Percentiles rank a stretch among this genome's conserved stretches.
These are phyloP conservation scores for Nannochloropsis salina DNA, from an alignment of 108 stramenopile species.

Conservation along the genomic window DNA sequence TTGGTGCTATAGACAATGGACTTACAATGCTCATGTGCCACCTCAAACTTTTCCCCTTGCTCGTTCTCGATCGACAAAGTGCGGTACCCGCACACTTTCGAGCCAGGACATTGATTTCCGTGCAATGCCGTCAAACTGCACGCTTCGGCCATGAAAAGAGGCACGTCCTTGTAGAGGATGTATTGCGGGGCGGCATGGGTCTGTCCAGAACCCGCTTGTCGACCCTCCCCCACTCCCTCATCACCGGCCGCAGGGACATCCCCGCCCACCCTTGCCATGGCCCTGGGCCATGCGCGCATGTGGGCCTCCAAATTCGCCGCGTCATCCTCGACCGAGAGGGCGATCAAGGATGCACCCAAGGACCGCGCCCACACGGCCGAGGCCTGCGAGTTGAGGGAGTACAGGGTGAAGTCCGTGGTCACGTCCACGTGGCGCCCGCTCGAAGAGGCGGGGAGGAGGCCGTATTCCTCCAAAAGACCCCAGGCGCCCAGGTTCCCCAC, in stretches of 20 bases:
- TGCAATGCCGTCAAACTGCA: constrained; percentile 14
- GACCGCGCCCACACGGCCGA: constrained; percentile 6
- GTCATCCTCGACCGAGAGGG: not conserved
- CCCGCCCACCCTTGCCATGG: not conserved
- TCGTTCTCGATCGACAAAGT: constrained; percentile 9
- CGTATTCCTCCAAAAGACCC: not conserved
- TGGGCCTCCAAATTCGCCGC: not conserved
- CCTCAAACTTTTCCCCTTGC: constrained; percentile 2
- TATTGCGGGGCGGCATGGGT: not conserved
- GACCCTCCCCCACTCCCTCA: not conserved
- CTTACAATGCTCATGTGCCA: constrained; percentile 12
- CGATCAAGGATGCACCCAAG: not conserved
- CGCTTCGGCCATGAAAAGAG: not conserved
- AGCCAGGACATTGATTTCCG: not conserved
- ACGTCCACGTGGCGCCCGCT: not conserved
- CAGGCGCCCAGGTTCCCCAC: constrained; percentile 11
- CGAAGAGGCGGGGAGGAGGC: not conserved
- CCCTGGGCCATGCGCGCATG: not conserved
- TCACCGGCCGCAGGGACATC: not conserved
- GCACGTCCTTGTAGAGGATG: not conserved
- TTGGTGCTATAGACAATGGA: not conserved
- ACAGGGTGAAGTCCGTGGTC: not conserved
- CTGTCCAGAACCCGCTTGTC: not conserved
- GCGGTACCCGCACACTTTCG: constrained; percentile 13
- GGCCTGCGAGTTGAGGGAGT: not conserved